Percentiles rank a stretch among this genome's conserved stretches.
phyloP scores from a whole-genome alignment of 352 stramenopile genomes.

The Pseudoperonospora humuli region DNA sequence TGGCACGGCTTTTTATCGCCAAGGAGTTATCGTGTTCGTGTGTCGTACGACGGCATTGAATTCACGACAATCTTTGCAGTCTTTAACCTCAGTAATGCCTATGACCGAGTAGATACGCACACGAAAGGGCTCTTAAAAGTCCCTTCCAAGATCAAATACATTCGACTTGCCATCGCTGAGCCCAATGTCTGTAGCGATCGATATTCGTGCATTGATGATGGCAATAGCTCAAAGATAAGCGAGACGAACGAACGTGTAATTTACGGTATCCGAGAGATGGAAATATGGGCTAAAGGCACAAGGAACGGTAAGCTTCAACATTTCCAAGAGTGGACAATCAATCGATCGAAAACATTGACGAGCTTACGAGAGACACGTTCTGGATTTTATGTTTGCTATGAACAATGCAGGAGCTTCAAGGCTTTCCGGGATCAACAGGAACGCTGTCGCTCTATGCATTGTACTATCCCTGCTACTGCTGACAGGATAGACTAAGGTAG shows the following conservation, averaged over 20 bases:
- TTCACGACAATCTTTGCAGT: constrained; percentile 56
- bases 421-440: too few relatives aligned
- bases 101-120: constrained; percentile 66
- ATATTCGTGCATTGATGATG: not conserved
- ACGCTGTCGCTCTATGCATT: too few relatives aligned
- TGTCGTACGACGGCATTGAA: constrained; percentile 50
- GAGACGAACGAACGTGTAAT: constrained; percentile 50
- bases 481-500: too few relatives aligned
- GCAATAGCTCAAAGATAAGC: not conserved
- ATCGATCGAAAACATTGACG: not conserved
- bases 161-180: too few relatives aligned
- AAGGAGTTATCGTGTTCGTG: constrained; percentile 37
- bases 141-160: constrained; percentile 39
- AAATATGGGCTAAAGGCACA: constrained; percentile 47
- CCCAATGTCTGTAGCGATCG: too few relatives aligned
- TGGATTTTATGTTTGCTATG: constrained; percentile 1
- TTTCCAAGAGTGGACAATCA: too few relatives aligned
- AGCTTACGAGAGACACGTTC: not conserved
- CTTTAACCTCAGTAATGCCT: constrained; percentile 37
- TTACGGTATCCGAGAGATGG: constrained; percentile 74
- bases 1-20: constrained; percentile 73
- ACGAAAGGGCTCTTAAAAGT: too few relatives aligned
- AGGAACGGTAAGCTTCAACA: too few relatives aligned
- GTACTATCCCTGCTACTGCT: too few relatives aligned
- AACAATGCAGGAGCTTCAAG: too few relatives aligned